Evolutionary conservation across 768 basidiomycete species (phyloP), one percentile per base, ranked within the genome.

Genomic region (Pluteus cervinus): DNA sequence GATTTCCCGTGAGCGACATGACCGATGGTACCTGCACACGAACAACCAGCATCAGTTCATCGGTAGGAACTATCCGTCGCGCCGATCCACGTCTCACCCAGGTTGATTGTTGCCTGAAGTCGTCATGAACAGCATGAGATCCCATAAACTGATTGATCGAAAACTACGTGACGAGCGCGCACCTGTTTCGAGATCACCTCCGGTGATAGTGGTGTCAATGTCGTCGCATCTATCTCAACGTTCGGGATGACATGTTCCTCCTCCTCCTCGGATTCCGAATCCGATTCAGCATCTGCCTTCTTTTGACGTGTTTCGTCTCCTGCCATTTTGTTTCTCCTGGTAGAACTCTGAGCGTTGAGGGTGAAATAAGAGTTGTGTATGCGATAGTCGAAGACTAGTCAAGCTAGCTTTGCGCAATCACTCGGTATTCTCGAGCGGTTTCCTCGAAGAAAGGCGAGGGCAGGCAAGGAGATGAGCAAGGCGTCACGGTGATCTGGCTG

Each of bases 1-100:
- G 87, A 91, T 68, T 92, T 92, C 51, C 88, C 90, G 71, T 92
- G 91, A 14, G 94, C 94, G 73, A 99, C 94, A 76, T 98, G 94
- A 37, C 93, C 94, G 55, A 99, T 99, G 16, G 93, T 99, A 48
- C 90, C 93, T 90, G 50, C 9, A 36, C 39, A 24, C 21, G n/a
- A 26, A 14, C 26, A 25, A 14, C 15, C 11, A 21, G 9, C 20
- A 26, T 34, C 24, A 26, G 33, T 11, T 41, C 12, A 36, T 12
- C 7, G 21, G 33, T 41, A 39, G 4, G 21, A 10, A 23, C 22
- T 30, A 37, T 32, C n/a, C 30, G 37, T 28, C 24, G 24, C 11
- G 37, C 29, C 18, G 38, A 37, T 29, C 7, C 48, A 31, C n/a
- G n/a, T n/a, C n/a, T n/a, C 43, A 91, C 92, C 92, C 51, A 92